Conservation (phyloP, 805 yeast species). For the Metschnikowia gelsemii region DNA sequence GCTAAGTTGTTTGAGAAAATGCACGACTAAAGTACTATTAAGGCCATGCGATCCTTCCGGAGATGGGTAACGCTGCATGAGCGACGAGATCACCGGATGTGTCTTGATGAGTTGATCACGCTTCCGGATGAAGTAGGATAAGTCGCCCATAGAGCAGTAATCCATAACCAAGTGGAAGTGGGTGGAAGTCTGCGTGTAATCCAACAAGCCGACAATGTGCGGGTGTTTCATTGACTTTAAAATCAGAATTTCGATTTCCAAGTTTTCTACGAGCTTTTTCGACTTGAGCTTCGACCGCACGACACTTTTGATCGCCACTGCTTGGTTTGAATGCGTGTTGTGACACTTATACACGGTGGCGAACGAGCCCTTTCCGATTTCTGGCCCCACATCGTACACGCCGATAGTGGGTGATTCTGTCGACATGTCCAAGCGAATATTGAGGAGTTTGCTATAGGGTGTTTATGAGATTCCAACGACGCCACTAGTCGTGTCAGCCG, state of each 20-base stretch:
- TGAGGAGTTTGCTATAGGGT: too few species aligned
- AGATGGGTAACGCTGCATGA: conserved; percentile 80
- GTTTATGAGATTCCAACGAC: too few species aligned
- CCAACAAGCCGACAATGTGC: conserved; percentile 84
- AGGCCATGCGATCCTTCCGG: conserved; percentile 77
- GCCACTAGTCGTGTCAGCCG: neutral
- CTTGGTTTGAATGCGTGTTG: conserved; percentile 47
- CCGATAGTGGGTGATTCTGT: conserved; percentile 29
- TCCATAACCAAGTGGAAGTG: conserved; percentile 94
- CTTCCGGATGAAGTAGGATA: conserved; percentile 80
- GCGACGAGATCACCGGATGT: conserved; percentile 74
- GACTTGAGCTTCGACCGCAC: conserved; percentile 77
- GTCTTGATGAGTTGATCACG: conserved; percentile 67
- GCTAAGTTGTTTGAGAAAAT: conserved; percentile 82
- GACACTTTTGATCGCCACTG: conserved; percentile 90
- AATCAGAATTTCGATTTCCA: conserved; percentile 89
- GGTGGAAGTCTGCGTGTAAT: conserved; percentile 71
- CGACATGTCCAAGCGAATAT: too few species aligned
- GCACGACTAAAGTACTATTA: conserved; percentile 72
- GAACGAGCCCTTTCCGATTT: conserved; percentile 94
- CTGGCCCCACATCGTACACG: conserved; percentile 62
- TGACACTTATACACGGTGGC: conserved; percentile 92
- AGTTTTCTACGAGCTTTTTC: conserved; percentile 82
- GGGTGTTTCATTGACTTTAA: conserved; percentile 87
- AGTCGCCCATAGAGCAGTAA: conserved; percentile 92